phyloP scores from a whole-genome alignment of 116 monocot species.

The Cymodocea nodosa region DNA sequence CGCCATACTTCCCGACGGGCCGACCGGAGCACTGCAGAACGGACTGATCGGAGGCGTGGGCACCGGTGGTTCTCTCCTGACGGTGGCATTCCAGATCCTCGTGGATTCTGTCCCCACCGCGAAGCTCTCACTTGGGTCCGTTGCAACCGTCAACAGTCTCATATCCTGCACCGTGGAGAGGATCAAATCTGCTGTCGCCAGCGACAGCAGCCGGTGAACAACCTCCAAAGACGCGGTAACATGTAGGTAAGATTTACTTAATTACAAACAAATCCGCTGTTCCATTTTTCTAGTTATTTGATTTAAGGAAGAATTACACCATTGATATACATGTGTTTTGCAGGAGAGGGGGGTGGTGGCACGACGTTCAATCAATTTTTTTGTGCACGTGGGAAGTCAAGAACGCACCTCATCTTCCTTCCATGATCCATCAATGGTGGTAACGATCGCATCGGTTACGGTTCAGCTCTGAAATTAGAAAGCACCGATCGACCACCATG shows the following conservation, averaged over 20 bases:
- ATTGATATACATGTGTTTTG: no score
- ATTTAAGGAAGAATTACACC: no score
- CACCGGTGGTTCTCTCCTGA: slow-evolving; percentile 61
- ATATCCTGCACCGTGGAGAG: slow-evolving; percentile 92
- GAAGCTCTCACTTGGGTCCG: slow-evolving; percentile 70
- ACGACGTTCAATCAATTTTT: not conserved
- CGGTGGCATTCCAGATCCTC: slow-evolving; percentile 89
- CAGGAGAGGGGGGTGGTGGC: not conserved
- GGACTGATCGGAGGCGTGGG: not conserved
- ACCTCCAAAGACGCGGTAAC: not conserved
- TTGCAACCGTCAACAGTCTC: slow-evolving; percentile 82
- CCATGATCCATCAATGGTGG: not conserved
- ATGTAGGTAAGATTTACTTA: not conserved
- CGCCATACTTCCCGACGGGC: slow-evolving; percentile 79
- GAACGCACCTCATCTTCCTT: slow-evolving; percentile 23
- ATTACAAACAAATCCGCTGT: no score
- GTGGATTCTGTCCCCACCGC: slow-evolving; percentile 79
- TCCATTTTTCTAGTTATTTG: no score
- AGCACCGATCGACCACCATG: not conserved
- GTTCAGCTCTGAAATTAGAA: not conserved
- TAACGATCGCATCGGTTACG: no score
- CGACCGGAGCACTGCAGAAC: slow-evolving; percentile 5
- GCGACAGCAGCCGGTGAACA: slow-evolving; percentile 26
- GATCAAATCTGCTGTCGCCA: slow-evolving; percentile 65
- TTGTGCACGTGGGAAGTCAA: slow-evolving; percentile 23